These are phyloP conservation scores for Penicillium sp. DNA, from an alignment of 2,329 filamentous ascomycete species.

Conservation along the genomic window DNA sequence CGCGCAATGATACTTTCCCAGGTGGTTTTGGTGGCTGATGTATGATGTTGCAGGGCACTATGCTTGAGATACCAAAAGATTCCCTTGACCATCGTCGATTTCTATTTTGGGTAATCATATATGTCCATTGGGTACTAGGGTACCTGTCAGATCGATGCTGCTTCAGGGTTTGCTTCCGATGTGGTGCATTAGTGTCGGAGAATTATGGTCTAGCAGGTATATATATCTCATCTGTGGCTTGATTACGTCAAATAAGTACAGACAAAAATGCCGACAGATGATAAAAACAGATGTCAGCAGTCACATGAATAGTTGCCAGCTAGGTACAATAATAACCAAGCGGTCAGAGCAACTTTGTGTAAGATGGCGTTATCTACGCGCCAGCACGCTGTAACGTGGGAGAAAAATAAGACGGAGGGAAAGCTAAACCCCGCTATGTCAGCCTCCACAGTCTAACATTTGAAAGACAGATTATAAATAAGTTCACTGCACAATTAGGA, in stretches of 20 bases:
- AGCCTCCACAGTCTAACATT: background rate
- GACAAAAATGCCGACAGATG: background rate
- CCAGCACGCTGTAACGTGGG: conserved; percentile 8
- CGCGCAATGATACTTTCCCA: no score
- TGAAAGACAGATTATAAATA: background rate
- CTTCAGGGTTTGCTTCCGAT: background rate
- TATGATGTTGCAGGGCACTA: background rate
- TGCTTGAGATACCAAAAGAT: background rate
- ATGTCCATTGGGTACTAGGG: background rate
- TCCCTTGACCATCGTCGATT: background rate
- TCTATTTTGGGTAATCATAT: background rate
- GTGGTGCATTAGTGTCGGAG: background rate
- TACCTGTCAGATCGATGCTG: background rate
- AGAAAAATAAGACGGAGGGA: conserved; percentile 4
- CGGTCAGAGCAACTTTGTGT: background rate
- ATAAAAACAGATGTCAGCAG: background rate
- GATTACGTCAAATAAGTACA: background rate
- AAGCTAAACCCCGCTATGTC: conserved; percentile 2
- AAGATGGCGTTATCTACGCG: conserved; percentile 14
- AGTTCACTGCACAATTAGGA: background rate
- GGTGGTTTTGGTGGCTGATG: background rate
- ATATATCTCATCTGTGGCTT: conserved; percentile 2
- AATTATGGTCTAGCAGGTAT: background rate
- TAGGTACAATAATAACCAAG: background rate
- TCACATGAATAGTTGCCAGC: background rate